Conservation (phyloP, 2,329 filamentous ascomycete genomes). For the Paecilomyces niveus region DNA sequence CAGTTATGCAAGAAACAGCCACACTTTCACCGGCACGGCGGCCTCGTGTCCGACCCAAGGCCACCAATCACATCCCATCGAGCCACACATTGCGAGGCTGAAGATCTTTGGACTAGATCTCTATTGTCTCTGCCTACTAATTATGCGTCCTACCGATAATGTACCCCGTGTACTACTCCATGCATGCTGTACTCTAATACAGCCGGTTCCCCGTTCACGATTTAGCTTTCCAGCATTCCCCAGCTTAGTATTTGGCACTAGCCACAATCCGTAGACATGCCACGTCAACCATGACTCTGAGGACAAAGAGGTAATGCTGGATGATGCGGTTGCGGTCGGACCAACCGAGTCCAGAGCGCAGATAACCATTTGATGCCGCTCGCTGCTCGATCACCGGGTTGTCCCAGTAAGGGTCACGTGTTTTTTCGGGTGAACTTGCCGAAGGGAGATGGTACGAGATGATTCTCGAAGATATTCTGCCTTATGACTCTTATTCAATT, state of each 20-base stretch:
- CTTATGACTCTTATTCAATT: no score
- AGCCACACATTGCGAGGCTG: not conserved
- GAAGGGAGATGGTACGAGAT: no score
- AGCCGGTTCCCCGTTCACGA: no score
- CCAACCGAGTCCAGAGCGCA: not conserved
- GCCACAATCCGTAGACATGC: not conserved
- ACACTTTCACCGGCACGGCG: not conserved
- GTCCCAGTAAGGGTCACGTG: no score
- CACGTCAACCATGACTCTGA: not conserved
- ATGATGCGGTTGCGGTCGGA: not conserved
- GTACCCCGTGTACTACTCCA: not conserved
- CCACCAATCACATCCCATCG: not conserved
- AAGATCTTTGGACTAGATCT: not conserved
- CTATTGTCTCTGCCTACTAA: no score
- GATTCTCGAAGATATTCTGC: no score
- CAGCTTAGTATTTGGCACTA: no score
- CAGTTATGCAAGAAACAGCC: not conserved
- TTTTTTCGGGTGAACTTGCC: no score
- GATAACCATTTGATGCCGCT: no score
- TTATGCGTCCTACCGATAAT: not conserved
- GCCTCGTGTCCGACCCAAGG: not conserved
- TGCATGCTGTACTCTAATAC: no score
- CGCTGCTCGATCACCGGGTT: no score
- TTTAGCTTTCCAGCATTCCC: no score
- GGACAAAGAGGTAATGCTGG: not conserved